phyloP scores from a whole-genome alignment of 768 basidiomycete genomes.

The Chalciporus pseudorubinellus region DNA sequence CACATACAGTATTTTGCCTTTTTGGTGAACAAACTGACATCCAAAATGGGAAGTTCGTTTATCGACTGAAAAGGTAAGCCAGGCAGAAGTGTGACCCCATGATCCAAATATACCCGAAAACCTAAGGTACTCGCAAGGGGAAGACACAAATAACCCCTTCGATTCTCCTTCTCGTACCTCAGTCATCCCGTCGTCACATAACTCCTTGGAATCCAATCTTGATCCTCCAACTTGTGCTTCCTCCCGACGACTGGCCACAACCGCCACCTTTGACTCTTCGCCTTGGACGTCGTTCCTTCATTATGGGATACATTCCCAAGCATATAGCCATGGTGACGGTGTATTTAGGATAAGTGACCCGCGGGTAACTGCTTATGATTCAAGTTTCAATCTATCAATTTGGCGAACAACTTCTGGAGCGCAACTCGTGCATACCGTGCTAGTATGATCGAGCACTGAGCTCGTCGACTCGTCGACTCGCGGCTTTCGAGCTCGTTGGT shows the following conservation, averaged over 20 bases:
- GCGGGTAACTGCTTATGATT: too few relatives aligned
- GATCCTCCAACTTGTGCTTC: slow-evolving; percentile 18
- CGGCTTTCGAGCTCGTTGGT: too few relatives aligned
- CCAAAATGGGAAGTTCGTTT: slow-evolving; percentile 25
- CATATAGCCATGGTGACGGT: too few relatives aligned
- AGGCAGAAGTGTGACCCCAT: slow-evolving; percentile 17
- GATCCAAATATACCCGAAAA: slow-evolving; percentile 1
- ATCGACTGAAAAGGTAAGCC: slow-evolving; percentile 20
- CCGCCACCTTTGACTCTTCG: slow-evolving; percentile 18
- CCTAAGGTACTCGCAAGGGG: background rate
- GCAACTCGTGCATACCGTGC: too few relatives aligned
- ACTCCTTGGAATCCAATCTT: slow-evolving; percentile 28
- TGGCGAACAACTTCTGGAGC: too few relatives aligned
- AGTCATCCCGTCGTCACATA: slow-evolving; percentile 30
- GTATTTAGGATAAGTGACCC: too few relatives aligned
- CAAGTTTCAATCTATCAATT: too few relatives aligned
- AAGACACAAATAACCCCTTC: slow-evolving; percentile 4
- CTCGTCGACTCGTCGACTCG: too few relatives aligned
- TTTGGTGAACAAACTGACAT: slow-evolving; percentile 24
- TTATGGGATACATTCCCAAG: slow-evolving; percentile 1
- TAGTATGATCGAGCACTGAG: too few relatives aligned
- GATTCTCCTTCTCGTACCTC: slow-evolving; percentile 26
- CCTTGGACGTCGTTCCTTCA: slow-evolving; percentile 4
- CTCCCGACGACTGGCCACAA: slow-evolving; percentile 19
- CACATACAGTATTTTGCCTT: slow-evolving; percentile 18